Evolutionary conservation across 2,329 filamentous ascomycete species (phyloP), one percentile per base, ranked within the genome.

Genomic region (Boeremia exigua): DNA sequence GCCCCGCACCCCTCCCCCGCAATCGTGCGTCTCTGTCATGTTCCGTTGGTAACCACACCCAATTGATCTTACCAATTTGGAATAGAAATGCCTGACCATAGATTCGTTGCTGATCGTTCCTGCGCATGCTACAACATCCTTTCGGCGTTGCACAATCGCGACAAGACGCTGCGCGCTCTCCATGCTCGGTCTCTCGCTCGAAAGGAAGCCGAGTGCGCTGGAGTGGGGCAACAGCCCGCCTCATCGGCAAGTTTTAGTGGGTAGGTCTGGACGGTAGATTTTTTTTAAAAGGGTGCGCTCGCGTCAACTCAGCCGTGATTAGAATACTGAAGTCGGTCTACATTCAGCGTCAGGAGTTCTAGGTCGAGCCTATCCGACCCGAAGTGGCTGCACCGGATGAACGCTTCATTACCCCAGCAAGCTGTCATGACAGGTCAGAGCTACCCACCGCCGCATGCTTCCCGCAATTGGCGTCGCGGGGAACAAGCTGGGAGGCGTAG

Each of bases 1-100:
- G 67, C 70, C 70, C 70, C 70, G 66, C 70, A 72, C 70, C 69
- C 71, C 69, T 73, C 65, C 71, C 71, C 71, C 71, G 66, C 71
- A 71, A 56, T 60, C 14, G 34, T 49, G 39, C 46, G 15, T 55
- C 44, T 36, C 50, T 29, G 49, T 59, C 46, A 40, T 52, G 40
- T 51, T 57, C 59, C 57, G 62, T 57, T 45, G 32, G 44, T 54
- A 64, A 9, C 63, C 60, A 51, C 43, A 34, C 58, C 54, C 46
- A 47, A 61, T 48, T 47, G 32, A 40, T 34, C 2, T 3, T 38
- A 56, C 56, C 11, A 42, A 66, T 65, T 59, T 58, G 58, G 60
- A 63, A 62, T 51, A 25, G 29, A 42, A 19, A 56, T 30, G 42
- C 36, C 37, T 52, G 50, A 57, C 33, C 36, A 49, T 40, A 40